Evolutionary conservation across 2,329 filamentous ascomycete species (phyloP), one percentile per base, ranked within the genome.

Genomic region (Ophiostoma novo-ulmi): DNA sequence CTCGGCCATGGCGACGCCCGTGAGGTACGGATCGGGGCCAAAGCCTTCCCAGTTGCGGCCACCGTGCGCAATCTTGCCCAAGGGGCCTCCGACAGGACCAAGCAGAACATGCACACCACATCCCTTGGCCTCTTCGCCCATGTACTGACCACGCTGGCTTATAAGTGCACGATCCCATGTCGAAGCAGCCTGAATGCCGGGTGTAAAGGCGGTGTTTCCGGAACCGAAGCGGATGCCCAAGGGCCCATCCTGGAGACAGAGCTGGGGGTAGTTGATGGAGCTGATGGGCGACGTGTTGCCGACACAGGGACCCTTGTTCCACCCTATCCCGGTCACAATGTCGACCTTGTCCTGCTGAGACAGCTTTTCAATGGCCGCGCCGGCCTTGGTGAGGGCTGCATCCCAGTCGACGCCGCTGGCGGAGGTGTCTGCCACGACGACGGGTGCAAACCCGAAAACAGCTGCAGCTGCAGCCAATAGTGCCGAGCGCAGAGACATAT

Each of bases 31-130:
- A 76, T 96, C 92, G 0, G 89, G 83, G 0, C 91, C 90, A 77
- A 94, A 95, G 0, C 89, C 91, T 78, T 95, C 92, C 92, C 92
- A 96, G 77, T 92, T 93, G 52, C 92, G 83, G 0, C 92, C 92
- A 41, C 88, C 92, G 67, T 86, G 83, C 1, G 91, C 89, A 76
- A 89, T 86, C 75, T 91, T 88, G 8, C 92, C 92, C 2, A 96
- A 78, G 0, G 92, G 88, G 0, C 92, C 92, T 79, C 91, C 89
- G 0, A 89, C 87, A 6, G 92, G 92, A 26, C 71, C 72, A 35
- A 75, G 70, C 55, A 73, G 68, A 11, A 74, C 73, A 61, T 73
- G 73, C 20, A 74, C 69, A 5, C 73, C 72, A 36, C 71, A 88
- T 11, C 85, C 82, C 69, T 86, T 87, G 35, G 90, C 87, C 79